Evolutionary conservation across 1,139 yeast genomes (phyloP), one percentile per base, ranked within the genome.

Genomic region (Geotrichum europaeum): DNA sequence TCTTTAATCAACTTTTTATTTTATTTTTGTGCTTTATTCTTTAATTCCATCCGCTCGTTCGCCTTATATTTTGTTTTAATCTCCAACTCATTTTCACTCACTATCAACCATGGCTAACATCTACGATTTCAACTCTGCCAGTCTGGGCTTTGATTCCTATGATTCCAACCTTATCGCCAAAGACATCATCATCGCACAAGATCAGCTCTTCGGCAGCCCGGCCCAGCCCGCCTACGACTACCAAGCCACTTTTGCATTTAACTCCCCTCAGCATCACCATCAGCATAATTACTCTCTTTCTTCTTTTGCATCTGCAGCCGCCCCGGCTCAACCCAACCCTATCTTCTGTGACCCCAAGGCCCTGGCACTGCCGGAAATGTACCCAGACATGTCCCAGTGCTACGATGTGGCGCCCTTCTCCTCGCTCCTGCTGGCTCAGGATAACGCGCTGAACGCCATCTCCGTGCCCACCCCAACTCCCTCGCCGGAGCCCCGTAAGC

Each of bases 311-410:
- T 58, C 56, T 34, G 50, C 58, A 4, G 24, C 50, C 15, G 24
- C 54, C 58, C 59, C 50, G 20, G 28, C 62, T 15, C 57, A 58
- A 5, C 30, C 43, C 6, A 36, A 20, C 15, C 36, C 60, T 5
- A 25, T 34, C 18, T 67, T 67, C 61, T 67, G 69, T 58, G 69
- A 67, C 55, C 69, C 69, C 36, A 66, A 66, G 58, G 60, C 65
- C 18, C 58, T 67, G 53, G 69, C 65, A 3, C 61, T 67, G 51
- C 60, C 65, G 15, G 61, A 59, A 18, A 13, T 49, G 22, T 59
- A 55, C 18, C 57, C 40, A 20, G 60, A 56, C 40, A 36, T 36
- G 43, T 13, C 43, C 43, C 43, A 36, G 43, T 36, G 43, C n/a
- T 36, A 51, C 12, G 59, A 60, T 49, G 58, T 36, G 43, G 47